Evolutionary conservation across 2,329 filamentous ascomycete genomes (phyloP), one percentile per base, ranked within the genome.

Genomic region (Colletotrichum kahawae): DNA sequence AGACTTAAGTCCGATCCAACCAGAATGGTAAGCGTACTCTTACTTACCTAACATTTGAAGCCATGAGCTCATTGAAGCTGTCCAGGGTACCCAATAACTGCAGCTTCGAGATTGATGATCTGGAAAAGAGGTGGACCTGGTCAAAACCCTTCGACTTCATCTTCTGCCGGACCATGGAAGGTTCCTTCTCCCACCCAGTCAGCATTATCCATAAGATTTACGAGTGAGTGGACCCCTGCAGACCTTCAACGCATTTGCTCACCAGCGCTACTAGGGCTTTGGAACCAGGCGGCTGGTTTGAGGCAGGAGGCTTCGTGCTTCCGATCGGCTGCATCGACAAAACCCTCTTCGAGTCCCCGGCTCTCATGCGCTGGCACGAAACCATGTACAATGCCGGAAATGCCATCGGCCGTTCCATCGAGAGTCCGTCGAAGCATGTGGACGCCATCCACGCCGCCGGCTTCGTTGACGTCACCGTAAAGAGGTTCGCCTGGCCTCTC

Each of bases 251-350:
- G 8, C 0, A n/a, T n/a, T n/a, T 48, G 1, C 5, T n/a, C 0
- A 48, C 1, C 9, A n/a, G 0, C 3, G 1, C 18, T 0, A n/a
- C 0, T 0, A 48, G 38, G 5, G 38, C 38, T 48, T 48, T 48
- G 38, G 38, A 48, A 48, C 38, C 38, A 5, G 9, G 38, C 9
- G 38, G 38, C 38, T 48, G 38, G 38, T 48, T 48, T 5, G 38
- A 48, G 3, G 0, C 18, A 7, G 38, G 38, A 48, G 38, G 38
- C 0, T 48, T 48, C 38, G 38, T 48, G 38, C 38, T 48, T 48
- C 38, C 38, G 1, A 48, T 48, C 18, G 38, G 38, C 38, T 48
- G 38, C 38, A 48, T 48, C 5, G 38, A 48, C 38, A 0, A n/a
- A 0, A 48, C 38, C 0, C 9, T 48, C 38, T 2, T 48, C 38